These are phyloP conservation scores for Hymenochaete sp. DNA, from an alignment of 1,284 basidiomycete genomes.

Conservation along the genomic window DNA sequence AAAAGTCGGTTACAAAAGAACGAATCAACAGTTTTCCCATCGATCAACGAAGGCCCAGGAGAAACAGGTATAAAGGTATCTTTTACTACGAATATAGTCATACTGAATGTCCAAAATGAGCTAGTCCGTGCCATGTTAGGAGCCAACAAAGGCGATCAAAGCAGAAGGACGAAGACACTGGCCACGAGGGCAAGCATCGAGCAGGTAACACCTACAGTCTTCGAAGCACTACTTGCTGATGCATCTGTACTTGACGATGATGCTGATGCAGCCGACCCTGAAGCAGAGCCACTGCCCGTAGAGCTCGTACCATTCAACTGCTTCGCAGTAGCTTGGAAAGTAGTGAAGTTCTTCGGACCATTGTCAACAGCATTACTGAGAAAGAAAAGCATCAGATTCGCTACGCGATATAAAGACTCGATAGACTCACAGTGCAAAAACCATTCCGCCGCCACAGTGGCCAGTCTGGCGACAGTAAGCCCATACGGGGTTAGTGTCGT, in stretches of 20 bases:
- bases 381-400: background rate
- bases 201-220: conserved; percentile 5
- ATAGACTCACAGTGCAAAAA: conserved; percentile 28
- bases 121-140: no score
- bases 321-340: conserved; percentile 32
- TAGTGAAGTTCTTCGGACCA: conserved; percentile 33
- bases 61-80: conserved; percentile 6
- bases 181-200: conserved; percentile 11
- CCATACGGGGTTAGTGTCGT: conserved; percentile 38
- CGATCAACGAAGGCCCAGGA: conserved; percentile 16
- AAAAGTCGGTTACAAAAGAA: conserved; percentile 8
- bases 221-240: conserved; percentile 11
- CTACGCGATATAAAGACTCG: background rate
- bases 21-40: conserved; percentile 7
- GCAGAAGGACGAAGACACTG: conserved; percentile 12
- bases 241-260: background rate
- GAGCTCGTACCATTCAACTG: conserved; percentile 29
- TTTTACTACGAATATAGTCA: no score
- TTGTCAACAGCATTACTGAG: conserved; percentile 30
- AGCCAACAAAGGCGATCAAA: no score
- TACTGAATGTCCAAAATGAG: no score
- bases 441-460: conserved; percentile 38
- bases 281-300: conserved; percentile 1
- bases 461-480: conserved; percentile 29
- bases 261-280: background rate